Evolutionary conservation across 495 filamentous ascomycete species (phyloP).

Genomic region (Glarea lozoyensis): DNA sequence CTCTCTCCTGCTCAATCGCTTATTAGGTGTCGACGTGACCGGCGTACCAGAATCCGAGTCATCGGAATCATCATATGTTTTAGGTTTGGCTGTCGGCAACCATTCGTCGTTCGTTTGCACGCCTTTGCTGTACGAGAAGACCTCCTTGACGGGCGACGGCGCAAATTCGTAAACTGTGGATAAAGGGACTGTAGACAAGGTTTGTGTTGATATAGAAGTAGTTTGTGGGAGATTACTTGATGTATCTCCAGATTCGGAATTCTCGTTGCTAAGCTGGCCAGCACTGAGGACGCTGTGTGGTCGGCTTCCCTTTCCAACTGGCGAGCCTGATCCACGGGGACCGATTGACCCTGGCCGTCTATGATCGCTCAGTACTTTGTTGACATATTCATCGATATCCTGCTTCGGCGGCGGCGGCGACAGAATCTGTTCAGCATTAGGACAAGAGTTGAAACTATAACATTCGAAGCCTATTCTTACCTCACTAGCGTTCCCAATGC

Average conservation of each 20-base stretch:
- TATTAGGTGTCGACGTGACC: slow-evolving; percentile 38
- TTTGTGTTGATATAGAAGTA: slow-evolving; percentile 50
- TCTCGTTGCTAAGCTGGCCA: slow-evolving; percentile 63
- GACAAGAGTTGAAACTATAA: not conserved
- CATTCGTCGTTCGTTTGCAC: slow-evolving; percentile 74
- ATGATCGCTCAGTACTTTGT: slow-evolving; percentile 39
- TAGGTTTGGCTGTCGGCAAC: slow-evolving; percentile 32
- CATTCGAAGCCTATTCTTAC: slow-evolving; percentile 27
- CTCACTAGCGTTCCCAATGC: slow-evolving; percentile 41
- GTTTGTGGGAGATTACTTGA: slow-evolving; percentile 24
- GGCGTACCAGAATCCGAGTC: slow-evolving; percentile 34
- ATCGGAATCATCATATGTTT: slow-evolving; percentile 43
- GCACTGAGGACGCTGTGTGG: slow-evolving; percentile 77
- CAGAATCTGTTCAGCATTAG: slow-evolving; percentile 42
- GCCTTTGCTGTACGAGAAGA: slow-evolving; percentile 89
- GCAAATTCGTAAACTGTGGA: slow-evolving; percentile 68
- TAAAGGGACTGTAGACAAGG: slow-evolving; percentile 57
- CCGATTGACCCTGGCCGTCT: slow-evolving; percentile 58
- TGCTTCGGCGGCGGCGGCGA: slow-evolving; percentile 61
- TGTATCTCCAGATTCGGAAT: slow-evolving; percentile 43
- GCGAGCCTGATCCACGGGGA: slow-evolving; percentile 49
- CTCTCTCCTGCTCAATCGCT: slow-evolving; percentile 65
- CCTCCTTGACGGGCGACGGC: slow-evolving; percentile 63
- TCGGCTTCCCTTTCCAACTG: slow-evolving; percentile 61
- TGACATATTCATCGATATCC: slow-evolving; percentile 78